These are phyloP conservation scores for Termitomyces bulborhizus DNA, from an alignment of 768 basidiomycete species.

Conservation along the genomic window DNA sequence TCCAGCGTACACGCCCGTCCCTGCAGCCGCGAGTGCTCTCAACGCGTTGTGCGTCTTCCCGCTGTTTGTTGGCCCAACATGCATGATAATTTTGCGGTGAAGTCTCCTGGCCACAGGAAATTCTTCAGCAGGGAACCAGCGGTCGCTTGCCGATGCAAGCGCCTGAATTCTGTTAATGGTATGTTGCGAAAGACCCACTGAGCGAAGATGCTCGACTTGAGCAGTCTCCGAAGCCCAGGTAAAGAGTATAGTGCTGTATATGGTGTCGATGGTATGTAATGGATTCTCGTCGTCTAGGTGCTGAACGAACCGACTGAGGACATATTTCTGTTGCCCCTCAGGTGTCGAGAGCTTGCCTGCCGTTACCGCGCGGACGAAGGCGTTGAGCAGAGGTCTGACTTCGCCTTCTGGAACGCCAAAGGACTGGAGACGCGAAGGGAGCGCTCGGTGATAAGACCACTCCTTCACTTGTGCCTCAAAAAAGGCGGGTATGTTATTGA, in stretches of 20 bases:
- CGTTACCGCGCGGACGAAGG: slow-evolving; percentile 34
- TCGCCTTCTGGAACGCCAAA: slow-evolving; percentile 44
- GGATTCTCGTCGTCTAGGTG: slow-evolving; percentile 20
- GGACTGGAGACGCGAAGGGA: slow-evolving; percentile 32
- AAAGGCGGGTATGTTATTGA: slow-evolving; percentile 21
- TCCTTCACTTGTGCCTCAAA: slow-evolving; percentile 28
- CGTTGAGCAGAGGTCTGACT: slow-evolving; percentile 31
- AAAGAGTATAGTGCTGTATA: slow-evolving; percentile 50
- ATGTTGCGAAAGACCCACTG: slow-evolving; percentile 18
- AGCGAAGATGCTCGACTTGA: slow-evolving; percentile 17
- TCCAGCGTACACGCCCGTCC: slow-evolving; percentile 78
- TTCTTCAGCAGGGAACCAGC: slow-evolving; percentile 41
- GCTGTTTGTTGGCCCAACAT: slow-evolving; percentile 96
- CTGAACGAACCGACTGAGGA: slow-evolving; percentile 37
- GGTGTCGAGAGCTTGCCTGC: slow-evolving; percentile 24
- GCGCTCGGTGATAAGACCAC: slow-evolving; percentile 30
- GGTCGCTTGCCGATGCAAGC: slow-evolving; percentile 31
- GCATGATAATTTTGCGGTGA: slow-evolving; percentile 80
- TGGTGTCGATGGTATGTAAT: slow-evolving; percentile 32
- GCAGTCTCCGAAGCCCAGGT: slow-evolving; percentile 42
- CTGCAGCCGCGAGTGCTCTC: slow-evolving; percentile 75
- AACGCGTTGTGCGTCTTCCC: slow-evolving; percentile 96
- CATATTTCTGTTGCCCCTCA: slow-evolving; percentile 26
- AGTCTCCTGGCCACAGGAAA: slow-evolving; percentile 49
- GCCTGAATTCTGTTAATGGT: slow-evolving; percentile 33